A percentile compares a stretch with the other conserved stretches of the same genome.
Conservation (phyloP, 768 basidiomycete genomes). For the Mycena belliarum region DNA sequence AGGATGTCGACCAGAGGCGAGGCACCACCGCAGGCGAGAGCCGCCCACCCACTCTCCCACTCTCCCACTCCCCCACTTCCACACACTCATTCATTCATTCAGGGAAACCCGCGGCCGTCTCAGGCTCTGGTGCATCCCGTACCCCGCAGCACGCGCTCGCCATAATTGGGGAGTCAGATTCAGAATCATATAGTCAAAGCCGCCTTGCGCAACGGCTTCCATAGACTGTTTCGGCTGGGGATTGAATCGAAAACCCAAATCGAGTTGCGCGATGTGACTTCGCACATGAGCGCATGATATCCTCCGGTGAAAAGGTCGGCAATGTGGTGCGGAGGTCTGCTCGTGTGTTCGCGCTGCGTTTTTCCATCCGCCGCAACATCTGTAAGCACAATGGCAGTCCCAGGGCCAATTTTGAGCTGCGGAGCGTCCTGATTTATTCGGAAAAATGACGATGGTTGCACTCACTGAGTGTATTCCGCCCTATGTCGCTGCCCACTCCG, state of each 20-base stretch:
- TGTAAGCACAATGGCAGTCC: slow-evolving; percentile 27
- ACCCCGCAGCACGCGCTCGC: slow-evolving; percentile 12
- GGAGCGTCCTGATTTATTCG: too few relatives aligned
- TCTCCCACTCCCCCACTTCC: too few relatives aligned
- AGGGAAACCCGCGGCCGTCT: slow-evolving; percentile 2
- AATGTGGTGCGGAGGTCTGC: slow-evolving; percentile 27
- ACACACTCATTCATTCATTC: background rate
- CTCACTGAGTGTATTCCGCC: slow-evolving; percentile 29
- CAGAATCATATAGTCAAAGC: slow-evolving; percentile 18
- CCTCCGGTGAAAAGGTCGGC: slow-evolving; percentile 23
- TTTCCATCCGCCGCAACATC: slow-evolving; percentile 26
- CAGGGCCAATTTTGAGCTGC: slow-evolving; percentile 24
- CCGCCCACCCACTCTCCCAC: too few relatives aligned
- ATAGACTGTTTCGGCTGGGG: background rate
- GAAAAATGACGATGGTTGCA: background rate
- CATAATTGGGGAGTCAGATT: slow-evolving; percentile 25
- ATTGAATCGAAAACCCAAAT: too few relatives aligned
- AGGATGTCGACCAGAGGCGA: slow-evolving; percentile 20
- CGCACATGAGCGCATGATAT: slow-evolving; percentile 15
- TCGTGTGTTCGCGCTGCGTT: slow-evolving; percentile 25
- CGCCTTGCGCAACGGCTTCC: slow-evolving; percentile 21
- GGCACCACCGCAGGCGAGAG: slow-evolving; percentile 9
- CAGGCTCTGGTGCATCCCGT: slow-evolving; percentile 17
- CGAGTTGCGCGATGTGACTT: too few relatives aligned
- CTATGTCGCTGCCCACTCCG: slow-evolving; percentile 30